Percentiles rank a stretch among this genome's conserved stretches.
These are phyloP conservation scores for Cymbopogon flexuosus DNA, from an alignment of 202 grass and related monocot species.

Conservation along the genomic window DNA sequence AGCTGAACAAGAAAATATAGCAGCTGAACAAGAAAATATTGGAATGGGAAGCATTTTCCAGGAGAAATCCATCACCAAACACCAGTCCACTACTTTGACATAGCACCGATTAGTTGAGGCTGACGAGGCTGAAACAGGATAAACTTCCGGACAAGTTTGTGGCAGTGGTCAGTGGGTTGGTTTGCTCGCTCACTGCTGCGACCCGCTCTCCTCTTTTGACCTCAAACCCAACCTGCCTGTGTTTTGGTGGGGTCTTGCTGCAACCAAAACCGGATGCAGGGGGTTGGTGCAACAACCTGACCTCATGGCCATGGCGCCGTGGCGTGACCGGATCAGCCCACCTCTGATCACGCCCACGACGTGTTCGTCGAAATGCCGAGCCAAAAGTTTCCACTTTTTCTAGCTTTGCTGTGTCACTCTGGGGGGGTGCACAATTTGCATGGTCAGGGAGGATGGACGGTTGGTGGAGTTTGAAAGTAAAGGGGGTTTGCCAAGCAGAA, in stretches of 20 bases:
- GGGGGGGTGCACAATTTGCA: neutral
- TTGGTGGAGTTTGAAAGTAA: conserved; percentile 20
- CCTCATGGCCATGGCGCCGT: neutral
- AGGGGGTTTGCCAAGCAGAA: neutral
- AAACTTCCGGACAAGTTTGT: neutral
- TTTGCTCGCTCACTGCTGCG: conserved; percentile 7
- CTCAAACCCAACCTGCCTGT: neutral
- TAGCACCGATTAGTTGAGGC: neutral
- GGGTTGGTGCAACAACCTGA: conserved; percentile 36
- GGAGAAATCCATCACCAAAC: neutral
- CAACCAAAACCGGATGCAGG: neutral
- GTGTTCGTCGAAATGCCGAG: conserved; percentile 45
- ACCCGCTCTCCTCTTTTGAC: conserved; percentile 17
- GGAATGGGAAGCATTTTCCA: neutral
- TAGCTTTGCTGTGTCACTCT: neutral
- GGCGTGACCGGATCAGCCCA: neutral
- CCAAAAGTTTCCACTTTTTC: neutral
- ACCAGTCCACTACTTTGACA: conserved; percentile 23
- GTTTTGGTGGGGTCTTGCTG: conserved; percentile 2
- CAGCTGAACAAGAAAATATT: conserved; percentile 1
- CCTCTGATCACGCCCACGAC: conserved; percentile 21
- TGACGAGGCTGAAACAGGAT: conserved; percentile 14
- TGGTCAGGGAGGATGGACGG: neutral
- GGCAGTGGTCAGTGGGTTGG: conserved; percentile 1
- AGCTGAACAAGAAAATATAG: neutral